A percentile compares a stretch with the other conserved stretches of the same genome.
These are phyloP conservation scores for Cladobotryum mycophilum DNA, from an alignment of 2,329 filamentous ascomycete species.

Conservation along the genomic window DNA sequence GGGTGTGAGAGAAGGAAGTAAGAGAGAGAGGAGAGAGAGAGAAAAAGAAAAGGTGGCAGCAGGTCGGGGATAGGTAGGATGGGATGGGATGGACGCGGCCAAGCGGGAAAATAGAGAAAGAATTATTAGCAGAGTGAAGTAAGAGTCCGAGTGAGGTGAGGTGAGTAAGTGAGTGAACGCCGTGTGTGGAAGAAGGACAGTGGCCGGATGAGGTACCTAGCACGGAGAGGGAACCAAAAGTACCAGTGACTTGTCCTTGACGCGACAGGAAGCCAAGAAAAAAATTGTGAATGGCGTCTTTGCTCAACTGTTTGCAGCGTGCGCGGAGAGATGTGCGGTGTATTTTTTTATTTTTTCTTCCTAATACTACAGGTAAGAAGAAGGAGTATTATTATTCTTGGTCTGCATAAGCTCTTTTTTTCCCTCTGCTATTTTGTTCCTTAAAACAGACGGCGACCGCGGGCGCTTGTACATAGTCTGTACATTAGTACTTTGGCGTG, in stretches of 20 bases:
- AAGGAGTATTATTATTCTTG: too few relatives aligned
- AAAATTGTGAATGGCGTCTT: neutral
- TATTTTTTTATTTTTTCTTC: too few relatives aligned
- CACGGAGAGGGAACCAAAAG: constrained; percentile 1
- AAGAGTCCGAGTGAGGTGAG: neutral
- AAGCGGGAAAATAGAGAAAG: too few relatives aligned
- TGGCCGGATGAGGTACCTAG: constrained; percentile 12
- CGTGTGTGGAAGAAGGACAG: constrained; percentile 1
- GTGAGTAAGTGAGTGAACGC: constrained; percentile 18
- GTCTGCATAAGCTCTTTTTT: too few relatives aligned
- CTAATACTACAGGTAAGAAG: too few relatives aligned
- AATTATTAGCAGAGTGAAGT: too few relatives aligned
- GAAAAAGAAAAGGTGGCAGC: neutral
- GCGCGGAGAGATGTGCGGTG: too few relatives aligned
- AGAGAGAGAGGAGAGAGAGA: neutral
- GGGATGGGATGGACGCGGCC: too few relatives aligned
- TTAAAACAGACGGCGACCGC: too few relatives aligned
- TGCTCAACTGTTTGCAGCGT: constrained; percentile 2
- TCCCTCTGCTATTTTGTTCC: too few relatives aligned
- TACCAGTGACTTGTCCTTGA: neutral
- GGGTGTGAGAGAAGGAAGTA: neutral
- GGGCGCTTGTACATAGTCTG: neutral
- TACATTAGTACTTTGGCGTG: too few relatives aligned
- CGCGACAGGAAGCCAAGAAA: constrained; percentile 1
- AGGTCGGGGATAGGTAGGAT: neutral